A percentile compares a stretch with the other conserved stretches of the same genome.
These are phyloP conservation scores for Dioscorea dumetorum DNA, from an alignment of 106 monocot genomes.

Conservation along the genomic window DNA sequence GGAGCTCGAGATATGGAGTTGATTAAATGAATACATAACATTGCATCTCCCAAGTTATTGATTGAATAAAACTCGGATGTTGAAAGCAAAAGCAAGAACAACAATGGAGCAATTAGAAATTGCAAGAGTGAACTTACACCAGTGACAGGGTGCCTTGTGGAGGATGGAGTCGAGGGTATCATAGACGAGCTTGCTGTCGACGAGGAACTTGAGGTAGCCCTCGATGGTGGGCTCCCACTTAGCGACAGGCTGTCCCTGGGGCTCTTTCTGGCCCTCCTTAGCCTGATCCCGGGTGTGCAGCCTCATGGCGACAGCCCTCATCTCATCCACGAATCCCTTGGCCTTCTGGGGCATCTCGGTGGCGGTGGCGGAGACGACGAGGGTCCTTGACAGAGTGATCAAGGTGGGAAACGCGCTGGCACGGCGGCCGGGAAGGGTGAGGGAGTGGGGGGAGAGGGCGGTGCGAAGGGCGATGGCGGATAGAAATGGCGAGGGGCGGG, in stretches of 20 bases:
- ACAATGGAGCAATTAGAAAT: neutral
- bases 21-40: no score
- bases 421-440: neutral
- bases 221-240: slow-evolving; percentile 66
- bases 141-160: slow-evolving; percentile 35
- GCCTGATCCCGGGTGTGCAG: slow-evolving; percentile 73
- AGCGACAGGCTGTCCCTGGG: slow-evolving; percentile 28
- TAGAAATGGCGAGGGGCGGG: neutral
- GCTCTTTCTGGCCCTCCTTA: slow-evolving; percentile 64
- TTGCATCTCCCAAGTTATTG: no score
- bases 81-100: no score
- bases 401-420: no score
- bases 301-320: slow-evolving; percentile 62
- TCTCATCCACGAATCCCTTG: slow-evolving; percentile 67
- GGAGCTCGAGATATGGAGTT: no score
- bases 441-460: neutral
- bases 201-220: slow-evolving; percentile 62
- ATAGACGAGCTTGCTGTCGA: slow-evolving; percentile 70
- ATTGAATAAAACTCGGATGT: no score
- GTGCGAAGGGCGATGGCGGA: neutral
- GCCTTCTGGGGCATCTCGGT: slow-evolving; percentile 26
- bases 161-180: slow-evolving; percentile 62
- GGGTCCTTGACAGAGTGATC: no score
- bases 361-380: slow-evolving; percentile 4
- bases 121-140: slow-evolving; percentile 34